Conservation (phyloP, 148 eudicot species). For the Rhododendron henanense region DNA sequence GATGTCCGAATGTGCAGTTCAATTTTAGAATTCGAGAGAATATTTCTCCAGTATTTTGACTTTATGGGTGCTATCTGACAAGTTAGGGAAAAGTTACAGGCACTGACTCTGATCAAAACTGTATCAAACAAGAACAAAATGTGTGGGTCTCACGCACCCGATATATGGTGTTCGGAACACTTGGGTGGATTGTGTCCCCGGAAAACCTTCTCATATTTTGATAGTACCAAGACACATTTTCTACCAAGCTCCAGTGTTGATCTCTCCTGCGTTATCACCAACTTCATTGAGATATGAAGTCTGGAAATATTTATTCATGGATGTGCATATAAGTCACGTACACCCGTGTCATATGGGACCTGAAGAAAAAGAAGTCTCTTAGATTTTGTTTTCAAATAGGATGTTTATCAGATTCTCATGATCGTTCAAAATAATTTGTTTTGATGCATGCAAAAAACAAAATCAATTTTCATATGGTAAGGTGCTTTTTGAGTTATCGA, state of each 20-base stretch:
- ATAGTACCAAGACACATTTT: neutral
- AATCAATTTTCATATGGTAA: neutral
- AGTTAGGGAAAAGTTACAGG: neutral
- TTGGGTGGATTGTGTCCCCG: neutral
- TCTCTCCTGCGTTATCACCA: neutral
- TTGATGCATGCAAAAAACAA: neutral
- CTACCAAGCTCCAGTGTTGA: neutral
- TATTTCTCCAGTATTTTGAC: neutral
- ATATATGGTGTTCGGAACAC: neutral
- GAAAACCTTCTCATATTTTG: neutral
- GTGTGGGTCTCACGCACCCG: neutral
- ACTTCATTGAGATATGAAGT: neutral
- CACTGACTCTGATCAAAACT: neutral
- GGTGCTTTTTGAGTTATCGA: neutral
- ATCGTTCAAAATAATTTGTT: neutral
- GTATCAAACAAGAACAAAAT: neutral
- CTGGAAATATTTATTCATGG: neutral
- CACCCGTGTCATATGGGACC: neutral
- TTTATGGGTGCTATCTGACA: neutral
- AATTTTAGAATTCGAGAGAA: neutral
- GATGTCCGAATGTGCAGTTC: neutral
- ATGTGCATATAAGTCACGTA: neutral
- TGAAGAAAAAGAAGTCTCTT: neutral
- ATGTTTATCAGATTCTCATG: neutral
- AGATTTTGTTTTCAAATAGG: neutral